Conservation (phyloP, 768 basidiomycete genomes). For the Trametes sanguinea region DNA sequence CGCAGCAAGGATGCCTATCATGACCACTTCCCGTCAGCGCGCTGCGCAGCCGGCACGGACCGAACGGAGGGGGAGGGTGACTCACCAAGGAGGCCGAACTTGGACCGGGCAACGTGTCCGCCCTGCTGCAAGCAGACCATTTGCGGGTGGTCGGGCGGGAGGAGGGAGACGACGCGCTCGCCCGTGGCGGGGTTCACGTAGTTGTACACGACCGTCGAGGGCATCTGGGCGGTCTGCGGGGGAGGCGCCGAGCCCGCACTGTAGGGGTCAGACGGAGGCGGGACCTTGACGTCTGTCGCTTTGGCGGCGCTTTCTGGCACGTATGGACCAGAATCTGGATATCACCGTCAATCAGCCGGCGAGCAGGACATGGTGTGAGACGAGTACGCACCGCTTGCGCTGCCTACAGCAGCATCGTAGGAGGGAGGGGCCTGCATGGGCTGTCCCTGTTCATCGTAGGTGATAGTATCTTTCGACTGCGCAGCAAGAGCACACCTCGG, state of each 20-base stretch:
- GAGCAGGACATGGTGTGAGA: neutral
- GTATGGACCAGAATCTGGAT: constrained; percentile 23
- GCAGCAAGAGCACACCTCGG: neutral
- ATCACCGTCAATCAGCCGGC: neutral
- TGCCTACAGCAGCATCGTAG: constrained; percentile 30
- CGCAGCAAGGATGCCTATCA: constrained; percentile 73
- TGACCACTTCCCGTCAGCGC: neutral
- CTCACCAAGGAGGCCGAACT: constrained; percentile 63
- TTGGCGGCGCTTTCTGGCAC: constrained; percentile 23
- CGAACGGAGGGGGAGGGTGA: neutral
- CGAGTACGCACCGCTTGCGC: constrained; percentile 16
- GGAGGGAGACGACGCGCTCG: constrained; percentile 48
- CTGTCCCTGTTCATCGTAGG: constrained; percentile 8
- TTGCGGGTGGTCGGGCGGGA: constrained; percentile 79
- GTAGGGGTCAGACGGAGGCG: constrained; percentile 10
- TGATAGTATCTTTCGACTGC: constrained; percentile 11
- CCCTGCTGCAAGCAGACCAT: constrained; percentile 86
- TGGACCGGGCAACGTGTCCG: constrained; percentile 60
- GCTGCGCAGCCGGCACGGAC: neutral
- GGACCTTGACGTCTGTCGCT: constrained; percentile 26
- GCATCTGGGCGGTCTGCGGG: constrained; percentile 29
- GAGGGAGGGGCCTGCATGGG: constrained; percentile 31
- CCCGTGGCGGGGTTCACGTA: constrained; percentile 63
- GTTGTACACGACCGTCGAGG: constrained; percentile 60
- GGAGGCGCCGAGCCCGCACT: constrained; percentile 3